Evolutionary conservation across 208 protist species (phyloP).

Genomic region (Acanthamoeba divionensis): DNA sequence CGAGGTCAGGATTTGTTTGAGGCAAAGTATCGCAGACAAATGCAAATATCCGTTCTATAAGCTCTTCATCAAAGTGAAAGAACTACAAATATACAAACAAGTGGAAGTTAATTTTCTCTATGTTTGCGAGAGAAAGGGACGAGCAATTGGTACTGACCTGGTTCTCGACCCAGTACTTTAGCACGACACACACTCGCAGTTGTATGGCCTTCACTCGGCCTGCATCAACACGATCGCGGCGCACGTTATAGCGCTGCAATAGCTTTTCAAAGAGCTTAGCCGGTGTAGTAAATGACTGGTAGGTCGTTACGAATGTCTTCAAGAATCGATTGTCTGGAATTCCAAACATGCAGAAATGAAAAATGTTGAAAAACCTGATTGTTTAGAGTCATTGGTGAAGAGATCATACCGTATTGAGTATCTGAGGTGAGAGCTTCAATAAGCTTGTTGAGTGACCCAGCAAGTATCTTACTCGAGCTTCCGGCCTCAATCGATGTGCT

Average conservation of each 20-base stretch:
- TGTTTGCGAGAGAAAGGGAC: too few species aligned
- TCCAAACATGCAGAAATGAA: neutral
- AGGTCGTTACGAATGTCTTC: slow-evolving; percentile 21
- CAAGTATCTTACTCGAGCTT: slow-evolving; percentile 47
- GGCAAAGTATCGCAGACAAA: neutral
- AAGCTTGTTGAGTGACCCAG: slow-evolving; percentile 53
- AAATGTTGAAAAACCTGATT: neutral
- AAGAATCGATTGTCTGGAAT: slow-evolving; percentile 5
- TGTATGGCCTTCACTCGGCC: neutral
- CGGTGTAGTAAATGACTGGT: slow-evolving; percentile 45
- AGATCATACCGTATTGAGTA: neutral
- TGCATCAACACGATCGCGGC: neutral
- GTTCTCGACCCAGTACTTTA: slow-evolving; percentile 54
- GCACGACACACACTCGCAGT: slow-evolving; percentile 52
- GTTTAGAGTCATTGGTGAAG: too few species aligned
- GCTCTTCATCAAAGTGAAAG: slow-evolving; percentile 36
- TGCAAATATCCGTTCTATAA: neutral
- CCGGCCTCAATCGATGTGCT: too few species aligned
- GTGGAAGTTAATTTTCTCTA: too few species aligned
- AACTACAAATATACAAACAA: too few species aligned
- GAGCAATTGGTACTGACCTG: too few species aligned
- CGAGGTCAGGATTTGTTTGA: slow-evolving; percentile 25
- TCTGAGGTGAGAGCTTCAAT: slow-evolving; percentile 37
- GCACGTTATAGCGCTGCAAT: neutral
- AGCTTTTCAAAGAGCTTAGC: slow-evolving; percentile 25